Evolutionary conservation across 2,329 filamentous ascomycete species (phyloP), one percentile per base, ranked within the genome.

Genomic region (Alternaria ventricosa): DNA sequence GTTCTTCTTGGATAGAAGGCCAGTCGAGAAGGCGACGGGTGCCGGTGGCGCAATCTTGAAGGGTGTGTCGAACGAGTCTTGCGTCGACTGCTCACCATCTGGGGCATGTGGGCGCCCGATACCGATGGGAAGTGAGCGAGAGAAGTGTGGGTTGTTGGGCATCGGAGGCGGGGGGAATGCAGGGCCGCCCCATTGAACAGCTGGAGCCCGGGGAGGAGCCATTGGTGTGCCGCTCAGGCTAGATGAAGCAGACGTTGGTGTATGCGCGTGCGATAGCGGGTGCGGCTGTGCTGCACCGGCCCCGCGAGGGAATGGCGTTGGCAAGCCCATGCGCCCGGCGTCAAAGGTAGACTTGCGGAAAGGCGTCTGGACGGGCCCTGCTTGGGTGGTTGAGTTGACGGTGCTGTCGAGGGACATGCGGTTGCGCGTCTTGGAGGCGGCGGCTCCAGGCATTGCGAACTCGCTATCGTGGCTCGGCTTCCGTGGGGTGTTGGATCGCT

Each of bases 1-100:
- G 75, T 96, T 96, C 79, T 96, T 92, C 82, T 99, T 99, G 11
- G 96, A 97, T 57, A 99, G 91, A 27, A 99, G 84, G 20, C 75
- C 75, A 1, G 96, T 98, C 1, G 96, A 98, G 85, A 93, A 94
- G 81, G 94, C 94, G 44, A 92, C 89, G 30, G 92, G 90, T 27
- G 63, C 61, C 22, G 94, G 91, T 75, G 90, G 93, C 8, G 89
- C 91, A 55, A 88, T 84, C 79, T 93, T 94, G 81, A 92, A 96
- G 0, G 93, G 93, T 0, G 93, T 96, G 30, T 90, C 90, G 69
- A 93, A 90, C 5, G 84, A 85, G 20, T 84, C 85, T 3, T 82
- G 78, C 4, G 83, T 83, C 12, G 78, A 79, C n/a, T 79, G 63
- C 56, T 84, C 82, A 7, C 83, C 84, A 2, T 86, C 81, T 81